phyloP scores from a whole-genome alignment of 2,329 filamentous ascomycete genomes.

The Elsinoe batatas region DNA sequence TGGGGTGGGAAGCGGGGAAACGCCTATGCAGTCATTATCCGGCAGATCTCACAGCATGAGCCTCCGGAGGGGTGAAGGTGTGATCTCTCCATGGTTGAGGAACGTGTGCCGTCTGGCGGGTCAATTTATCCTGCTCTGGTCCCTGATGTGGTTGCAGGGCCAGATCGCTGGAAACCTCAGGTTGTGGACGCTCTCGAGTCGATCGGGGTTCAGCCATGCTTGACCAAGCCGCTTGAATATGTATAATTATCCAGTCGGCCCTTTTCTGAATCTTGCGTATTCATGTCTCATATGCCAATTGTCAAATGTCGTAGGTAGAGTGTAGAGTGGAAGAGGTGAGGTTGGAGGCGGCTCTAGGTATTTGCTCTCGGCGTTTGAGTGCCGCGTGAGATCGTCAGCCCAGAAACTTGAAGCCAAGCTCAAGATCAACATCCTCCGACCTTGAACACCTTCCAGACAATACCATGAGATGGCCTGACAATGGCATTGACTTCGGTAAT shows the following conservation, averaged over 20 bases:
- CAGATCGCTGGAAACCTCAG: too few species aligned
- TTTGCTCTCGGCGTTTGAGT: not conserved
- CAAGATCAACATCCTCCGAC: not conserved
- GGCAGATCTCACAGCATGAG: not conserved
- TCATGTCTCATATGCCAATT: too few species aligned
- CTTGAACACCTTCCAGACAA: not conserved
- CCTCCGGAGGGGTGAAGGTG: not conserved
- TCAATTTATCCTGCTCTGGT: too few species aligned
- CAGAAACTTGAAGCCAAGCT: slow-evolving; percentile 1
- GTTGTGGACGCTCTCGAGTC: too few species aligned
- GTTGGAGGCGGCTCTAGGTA: not conserved
- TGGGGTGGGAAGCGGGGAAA: slow-evolving; percentile 2
- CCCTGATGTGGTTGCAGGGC: too few species aligned
- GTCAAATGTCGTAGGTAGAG: too few species aligned
- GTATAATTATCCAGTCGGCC: too few species aligned
- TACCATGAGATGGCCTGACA: slow-evolving; percentile 8
- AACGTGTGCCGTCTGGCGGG: too few species aligned
- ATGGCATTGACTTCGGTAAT: slow-evolving; percentile 36
- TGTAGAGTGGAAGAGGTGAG: not conserved
- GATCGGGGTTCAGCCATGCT: too few species aligned
- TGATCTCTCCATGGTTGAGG: too few species aligned
- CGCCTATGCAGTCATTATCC: not conserved
- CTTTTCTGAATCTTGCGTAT: too few species aligned
- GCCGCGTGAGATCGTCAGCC: not conserved
- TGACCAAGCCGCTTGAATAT: too few species aligned